Percentiles rank a stretch among this genome's conserved stretches.
Evolutionary conservation across 2,329 filamentous ascomycete species (phyloP).

Genomic region (Diaporthe vaccinii): DNA sequence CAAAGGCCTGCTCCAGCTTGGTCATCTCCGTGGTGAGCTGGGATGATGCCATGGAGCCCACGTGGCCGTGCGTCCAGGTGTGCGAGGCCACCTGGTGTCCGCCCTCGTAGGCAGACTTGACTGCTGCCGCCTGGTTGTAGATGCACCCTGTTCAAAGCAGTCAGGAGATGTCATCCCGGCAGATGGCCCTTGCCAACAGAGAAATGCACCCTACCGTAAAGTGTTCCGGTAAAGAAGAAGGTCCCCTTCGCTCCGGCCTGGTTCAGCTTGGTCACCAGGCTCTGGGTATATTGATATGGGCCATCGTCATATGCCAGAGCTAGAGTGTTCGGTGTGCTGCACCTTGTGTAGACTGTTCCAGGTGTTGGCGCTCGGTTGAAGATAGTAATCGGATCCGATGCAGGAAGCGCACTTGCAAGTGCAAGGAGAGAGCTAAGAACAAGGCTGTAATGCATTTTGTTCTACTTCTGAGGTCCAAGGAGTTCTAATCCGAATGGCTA

Average conservation of each 20-base stretch:
- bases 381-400: slow-evolving; percentile 52
- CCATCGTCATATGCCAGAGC: slow-evolving; percentile 69
- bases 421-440: slow-evolving; percentile 16
- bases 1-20: slow-evolving; percentile 63
- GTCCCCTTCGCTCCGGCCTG: slow-evolving; percentile 63
- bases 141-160: slow-evolving; percentile 53
- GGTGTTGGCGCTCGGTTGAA: slow-evolving; percentile 56
- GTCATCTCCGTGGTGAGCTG: slow-evolving; percentile 63
- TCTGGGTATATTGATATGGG: slow-evolving; percentile 62
- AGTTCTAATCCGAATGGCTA: background rate
- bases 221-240: slow-evolving; percentile 66
- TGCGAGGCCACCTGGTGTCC: slow-evolving; percentile 69
- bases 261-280: slow-evolving; percentile 65
- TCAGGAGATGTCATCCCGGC: background rate
- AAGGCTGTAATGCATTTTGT: slow-evolving; percentile 22
- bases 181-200: slow-evolving; percentile 35
- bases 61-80: slow-evolving; percentile 64
- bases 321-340: slow-evolving; percentile 58
- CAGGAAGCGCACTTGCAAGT: slow-evolving; percentile 10
- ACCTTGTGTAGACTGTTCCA: slow-evolving; percentile 61
- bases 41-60: slow-evolving; percentile 54
- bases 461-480: background rate
- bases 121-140: slow-evolving; percentile 63
- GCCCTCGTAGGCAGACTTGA: slow-evolving; percentile 64
- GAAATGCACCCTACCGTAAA: slow-evolving; percentile 53